Conservation (phyloP, 2,329 filamentous ascomycete genomes). For the Aspergillus versicolor region DNA sequence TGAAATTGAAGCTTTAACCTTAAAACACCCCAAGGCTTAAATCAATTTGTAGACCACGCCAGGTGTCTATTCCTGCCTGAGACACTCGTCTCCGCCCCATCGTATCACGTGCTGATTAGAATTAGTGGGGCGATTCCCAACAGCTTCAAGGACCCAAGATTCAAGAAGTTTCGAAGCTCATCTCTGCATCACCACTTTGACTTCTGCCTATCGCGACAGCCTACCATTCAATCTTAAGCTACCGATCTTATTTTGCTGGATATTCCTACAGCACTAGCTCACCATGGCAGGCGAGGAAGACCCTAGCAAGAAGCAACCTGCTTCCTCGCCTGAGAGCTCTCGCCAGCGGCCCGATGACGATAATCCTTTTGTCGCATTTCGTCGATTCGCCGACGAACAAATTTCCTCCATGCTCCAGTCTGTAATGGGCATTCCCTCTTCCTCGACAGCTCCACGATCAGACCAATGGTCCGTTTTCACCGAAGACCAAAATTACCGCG, state of each 20-base stretch:
- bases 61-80: neutral
- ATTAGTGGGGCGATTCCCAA: constrained; percentile 32
- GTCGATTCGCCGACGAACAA: constrained; percentile 60
- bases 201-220: constrained; percentile 6
- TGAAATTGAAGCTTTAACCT: neutral
- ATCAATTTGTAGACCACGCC: neutral
- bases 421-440: constrained; percentile 48
- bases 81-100: neutral
- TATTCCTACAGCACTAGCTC: neutral
- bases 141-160: constrained; percentile 25
- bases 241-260: no score
- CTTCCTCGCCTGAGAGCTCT: constrained; percentile 15
- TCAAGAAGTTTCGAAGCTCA: constrained; percentile 11
- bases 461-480: constrained; percentile 37
- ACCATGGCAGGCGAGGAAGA: constrained; percentile 29
- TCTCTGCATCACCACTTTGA: constrained; percentile 2
- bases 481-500: constrained; percentile 30
- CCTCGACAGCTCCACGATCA: constrained; percentile 27
- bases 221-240: neutral
- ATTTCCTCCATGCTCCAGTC: constrained; percentile 55
- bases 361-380: constrained; percentile 62
- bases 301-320: constrained; percentile 12
- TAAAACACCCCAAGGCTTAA: neutral
- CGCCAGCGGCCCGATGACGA: constrained; percentile 34
- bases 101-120: constrained; percentile 31